phyloP scores from a whole-genome alignment of 108 stramenopile genomes.

The Cyclotella distinguenda region DNA sequence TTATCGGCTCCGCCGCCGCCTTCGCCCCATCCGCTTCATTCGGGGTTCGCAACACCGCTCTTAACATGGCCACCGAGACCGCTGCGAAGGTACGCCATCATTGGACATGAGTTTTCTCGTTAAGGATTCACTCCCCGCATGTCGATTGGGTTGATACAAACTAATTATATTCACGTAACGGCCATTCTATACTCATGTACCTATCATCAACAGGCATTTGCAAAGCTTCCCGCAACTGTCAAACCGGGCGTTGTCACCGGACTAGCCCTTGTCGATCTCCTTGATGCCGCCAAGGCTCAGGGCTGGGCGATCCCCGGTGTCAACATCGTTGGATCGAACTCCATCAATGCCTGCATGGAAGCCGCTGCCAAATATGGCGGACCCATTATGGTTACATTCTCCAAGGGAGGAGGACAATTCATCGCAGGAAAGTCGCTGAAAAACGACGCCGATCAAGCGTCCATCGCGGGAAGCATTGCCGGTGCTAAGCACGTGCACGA shows the following conservation, averaged over 20 bases:
- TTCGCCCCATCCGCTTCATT: conserved; percentile 59
- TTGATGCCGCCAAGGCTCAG: conserved; percentile 80
- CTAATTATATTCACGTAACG: too few relatives aligned
- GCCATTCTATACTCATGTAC: background rate
- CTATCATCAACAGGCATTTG: conserved; percentile 57
- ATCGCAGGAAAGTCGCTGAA: conserved; percentile 89
- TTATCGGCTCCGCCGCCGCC: conserved; percentile 54
- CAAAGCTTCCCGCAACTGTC: conserved; percentile 86
- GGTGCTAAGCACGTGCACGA: conserved; percentile 94
- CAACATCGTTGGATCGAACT: conserved; percentile 89
- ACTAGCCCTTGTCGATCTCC: conserved; percentile 80
- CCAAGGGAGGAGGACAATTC: conserved; percentile 95
- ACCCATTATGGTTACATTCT: conserved; percentile 91
- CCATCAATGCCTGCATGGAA: conserved; percentile 94
- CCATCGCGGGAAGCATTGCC: conserved; percentile 89
- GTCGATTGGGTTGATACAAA: too few relatives aligned
- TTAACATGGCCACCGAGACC: conserved; percentile 68
- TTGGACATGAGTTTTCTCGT: background rate
- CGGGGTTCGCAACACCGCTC: conserved; percentile 44
- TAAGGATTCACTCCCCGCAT: too few relatives aligned
- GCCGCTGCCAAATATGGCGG: conserved; percentile 91
- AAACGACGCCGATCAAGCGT: conserved; percentile 83
- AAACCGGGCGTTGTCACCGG: conserved; percentile 93
- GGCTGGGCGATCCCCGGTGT: conserved; percentile 95
- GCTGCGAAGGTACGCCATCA: conserved; percentile 31